Conservation (phyloP, 1,139 yeast species). For the Scheffersomyces quercinus region DNA sequence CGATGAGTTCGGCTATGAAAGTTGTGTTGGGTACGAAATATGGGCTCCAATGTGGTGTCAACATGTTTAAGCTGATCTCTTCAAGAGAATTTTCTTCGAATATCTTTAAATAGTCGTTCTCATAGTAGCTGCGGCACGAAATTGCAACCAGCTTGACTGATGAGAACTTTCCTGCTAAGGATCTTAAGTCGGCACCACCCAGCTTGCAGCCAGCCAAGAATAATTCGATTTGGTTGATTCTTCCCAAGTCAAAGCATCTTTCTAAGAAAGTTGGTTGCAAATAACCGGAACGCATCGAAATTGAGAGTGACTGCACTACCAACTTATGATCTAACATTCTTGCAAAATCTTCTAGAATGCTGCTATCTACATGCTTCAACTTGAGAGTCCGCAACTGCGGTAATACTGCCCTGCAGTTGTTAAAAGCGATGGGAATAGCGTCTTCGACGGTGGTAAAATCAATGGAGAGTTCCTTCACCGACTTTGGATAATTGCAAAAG, state of each 20-base stretch:
- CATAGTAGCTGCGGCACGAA: not conserved
- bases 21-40: no score
- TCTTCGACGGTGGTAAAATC: not conserved
- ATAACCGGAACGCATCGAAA: not conserved
- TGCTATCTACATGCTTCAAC: not conserved
- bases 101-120: not conserved
- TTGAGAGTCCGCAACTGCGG: not conserved
- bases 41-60: no score
- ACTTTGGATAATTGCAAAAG: not conserved
- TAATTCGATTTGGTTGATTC: not conserved
- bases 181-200: no score
- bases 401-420: not conserved
- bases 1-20: no score
- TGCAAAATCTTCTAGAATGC: not conserved
- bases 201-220: not conserved
- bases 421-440: not conserved
- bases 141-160: constrained; percentile 2
- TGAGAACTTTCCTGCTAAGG: not conserved
- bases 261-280: not conserved
- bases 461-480: not conserved
- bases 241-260: not conserved
- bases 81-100: not conserved
- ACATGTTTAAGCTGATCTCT: not conserved
- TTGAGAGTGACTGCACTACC: not conserved
- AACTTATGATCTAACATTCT: not conserved